A percentile compares a stretch with the other conserved stretches of the same genome.
phyloP scores from a whole-genome alignment of 2,329 filamentous ascomycete species.

The Phyllosticta ampelicida region DNA sequence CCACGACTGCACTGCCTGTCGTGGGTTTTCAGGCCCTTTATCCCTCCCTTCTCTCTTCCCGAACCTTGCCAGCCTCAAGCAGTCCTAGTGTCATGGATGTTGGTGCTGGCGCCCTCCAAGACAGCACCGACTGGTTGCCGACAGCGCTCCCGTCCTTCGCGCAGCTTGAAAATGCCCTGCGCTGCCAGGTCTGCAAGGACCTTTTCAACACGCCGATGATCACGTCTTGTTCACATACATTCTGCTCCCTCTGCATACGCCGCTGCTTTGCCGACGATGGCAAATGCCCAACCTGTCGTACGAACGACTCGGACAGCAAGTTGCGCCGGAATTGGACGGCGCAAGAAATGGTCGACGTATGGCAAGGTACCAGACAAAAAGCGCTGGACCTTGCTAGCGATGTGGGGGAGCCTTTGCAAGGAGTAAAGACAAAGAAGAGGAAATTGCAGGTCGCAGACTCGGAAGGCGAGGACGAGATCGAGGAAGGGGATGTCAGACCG shows the following conservation, averaged over 20 bases:
- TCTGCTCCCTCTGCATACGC: slow-evolving; percentile 92
- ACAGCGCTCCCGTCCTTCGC: slow-evolving; percentile 58
- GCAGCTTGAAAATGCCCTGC: slow-evolving; percentile 69
- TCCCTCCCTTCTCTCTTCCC: background rate
- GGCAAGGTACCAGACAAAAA: slow-evolving; percentile 52
- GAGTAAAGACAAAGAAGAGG: slow-evolving; percentile 34
- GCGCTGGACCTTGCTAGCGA: slow-evolving; percentile 54
- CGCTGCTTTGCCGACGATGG: slow-evolving; percentile 72
- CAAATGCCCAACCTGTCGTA: slow-evolving; percentile 77
- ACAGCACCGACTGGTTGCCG: slow-evolving; percentile 75
- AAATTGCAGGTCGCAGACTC: slow-evolving; percentile 41
- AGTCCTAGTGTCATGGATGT: background rate
- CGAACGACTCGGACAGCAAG: slow-evolving; percentile 70
- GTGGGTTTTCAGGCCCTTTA: background rate
- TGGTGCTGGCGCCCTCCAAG: slow-evolving; percentile 20
- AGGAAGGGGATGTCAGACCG: slow-evolving; percentile 39
- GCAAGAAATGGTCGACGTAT: slow-evolving; percentile 74
- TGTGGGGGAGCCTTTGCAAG: background rate
- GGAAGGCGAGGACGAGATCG: slow-evolving; percentile 32
- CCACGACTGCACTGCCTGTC: background rate
- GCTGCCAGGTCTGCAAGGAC: slow-evolving; percentile 97
- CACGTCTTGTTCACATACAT: slow-evolving; percentile 89
- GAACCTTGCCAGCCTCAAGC: background rate
- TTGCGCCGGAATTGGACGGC: slow-evolving; percentile 75
- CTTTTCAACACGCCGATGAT: slow-evolving; percentile 93